Evolutionary conservation across 306 rosid genomes (phyloP).

Genomic region (Cucumis hystrix): DNA sequence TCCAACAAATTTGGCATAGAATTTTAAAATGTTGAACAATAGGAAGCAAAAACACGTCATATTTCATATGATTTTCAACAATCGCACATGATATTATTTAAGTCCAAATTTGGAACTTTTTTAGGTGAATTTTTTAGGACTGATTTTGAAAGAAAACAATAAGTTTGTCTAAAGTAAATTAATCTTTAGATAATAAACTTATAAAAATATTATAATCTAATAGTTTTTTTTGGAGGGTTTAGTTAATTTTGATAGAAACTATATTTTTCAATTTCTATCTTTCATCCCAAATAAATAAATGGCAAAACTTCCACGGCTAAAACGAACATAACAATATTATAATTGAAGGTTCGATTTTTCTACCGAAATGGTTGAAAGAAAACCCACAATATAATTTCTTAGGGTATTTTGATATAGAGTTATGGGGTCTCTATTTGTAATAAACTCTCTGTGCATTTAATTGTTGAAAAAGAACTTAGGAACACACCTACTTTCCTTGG

Average conservation of each 20-base stretch:
- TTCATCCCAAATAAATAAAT: too few species aligned
- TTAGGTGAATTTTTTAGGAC: neutral
- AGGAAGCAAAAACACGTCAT: neutral
- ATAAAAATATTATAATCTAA: neutral
- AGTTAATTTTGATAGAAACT: neutral
- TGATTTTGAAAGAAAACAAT: neutral
- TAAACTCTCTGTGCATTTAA: too few species aligned
- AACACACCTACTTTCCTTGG: too few species aligned
- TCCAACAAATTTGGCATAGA: neutral
- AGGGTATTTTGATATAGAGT: neutral
- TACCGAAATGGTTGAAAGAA: too few species aligned
- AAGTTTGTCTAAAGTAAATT: neutral
- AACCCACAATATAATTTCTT: too few species aligned
- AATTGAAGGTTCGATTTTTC: too few species aligned
- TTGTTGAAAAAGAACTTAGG: too few species aligned
- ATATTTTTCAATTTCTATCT: too few species aligned
- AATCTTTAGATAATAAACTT: neutral
- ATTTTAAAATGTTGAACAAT: neutral
- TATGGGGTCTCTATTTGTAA: too few species aligned
- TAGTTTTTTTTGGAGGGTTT: neutral
- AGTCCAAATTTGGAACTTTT: neutral
- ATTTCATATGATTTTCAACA: neutral
- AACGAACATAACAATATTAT: too few species aligned
- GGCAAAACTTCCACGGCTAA: too few species aligned
- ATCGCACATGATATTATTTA: neutral